Percentiles rank a stretch among this genome's conserved stretches.
Evolutionary conservation across 768 basidiomycete species (phyloP).

Genomic region (Postia placenta): DNA sequence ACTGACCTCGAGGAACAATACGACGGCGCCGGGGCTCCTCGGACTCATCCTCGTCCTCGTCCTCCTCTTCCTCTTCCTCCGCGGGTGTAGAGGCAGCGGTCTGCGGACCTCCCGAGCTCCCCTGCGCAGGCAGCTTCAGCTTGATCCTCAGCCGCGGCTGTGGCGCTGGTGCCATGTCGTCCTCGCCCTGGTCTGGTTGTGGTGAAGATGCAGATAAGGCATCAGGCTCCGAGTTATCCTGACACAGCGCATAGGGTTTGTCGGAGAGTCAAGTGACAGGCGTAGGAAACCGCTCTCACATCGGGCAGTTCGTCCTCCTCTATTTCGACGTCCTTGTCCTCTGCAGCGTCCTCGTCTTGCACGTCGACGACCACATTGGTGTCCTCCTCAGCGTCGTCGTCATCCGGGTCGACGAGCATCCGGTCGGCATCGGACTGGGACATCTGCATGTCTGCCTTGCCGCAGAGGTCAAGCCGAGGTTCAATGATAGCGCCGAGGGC

Average conservation of each 20-base stretch:
- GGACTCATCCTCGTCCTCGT: too few species aligned
- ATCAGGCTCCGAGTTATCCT: slow-evolving; percentile 30
- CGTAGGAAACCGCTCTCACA: slow-evolving; percentile 9
- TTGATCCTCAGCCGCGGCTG: slow-evolving; percentile 53
- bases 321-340: slow-evolving; percentile 34
- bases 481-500: neutral
- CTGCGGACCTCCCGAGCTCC: slow-evolving; percentile 4
- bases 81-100: slow-evolving; percentile 15
- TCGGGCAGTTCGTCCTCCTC: slow-evolving; percentile 23
- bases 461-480: neutral
- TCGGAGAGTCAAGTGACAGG: neutral
- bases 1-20: neutral
- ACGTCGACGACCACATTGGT: slow-evolving; percentile 22
- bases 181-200: slow-evolving; percentile 3
- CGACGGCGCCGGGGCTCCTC: too few species aligned
- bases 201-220: slow-evolving; percentile 23
- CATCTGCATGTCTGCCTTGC: slow-evolving; percentile 10
- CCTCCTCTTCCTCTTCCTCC: too few species aligned
- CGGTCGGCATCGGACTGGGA: slow-evolving; percentile 29
- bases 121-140: slow-evolving; percentile 43
- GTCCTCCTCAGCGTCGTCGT: slow-evolving; percentile 28
- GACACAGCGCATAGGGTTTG: neutral
- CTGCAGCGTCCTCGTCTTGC: slow-evolving; percentile 23
- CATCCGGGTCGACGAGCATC: slow-evolving; percentile 34
- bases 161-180: slow-evolving; percentile 12